Base-by-base conservation (phyloP, 1,284 basidiomycete genomes). In the Melampsora larici-populina region DNA sequence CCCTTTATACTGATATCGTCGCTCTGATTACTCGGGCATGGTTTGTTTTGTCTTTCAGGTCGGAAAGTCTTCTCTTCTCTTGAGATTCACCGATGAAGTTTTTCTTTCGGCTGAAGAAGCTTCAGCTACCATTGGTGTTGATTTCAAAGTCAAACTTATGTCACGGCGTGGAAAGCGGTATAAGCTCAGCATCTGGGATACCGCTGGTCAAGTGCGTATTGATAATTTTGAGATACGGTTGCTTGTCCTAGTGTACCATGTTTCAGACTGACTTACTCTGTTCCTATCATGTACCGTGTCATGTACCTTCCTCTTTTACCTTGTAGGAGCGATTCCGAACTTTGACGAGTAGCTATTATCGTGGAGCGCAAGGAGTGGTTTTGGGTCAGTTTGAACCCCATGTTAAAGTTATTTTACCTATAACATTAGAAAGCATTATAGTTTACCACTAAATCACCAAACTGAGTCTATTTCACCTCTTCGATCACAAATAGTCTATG, bases 51-150 rank as follows among this genome's bases (percentile, higher is more conserved):
- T 49, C 24, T 68, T 40, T 40, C 8, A 71, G 77, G 70, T 74
- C 8, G 72, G 70, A 29, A 88, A 88, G 81, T 87, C 93, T 79
- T 95, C 93, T 79, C 86, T 99, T 8, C 85, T 99, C 0, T 86
- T 98, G 7, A 88, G 96, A 8, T 99, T 97, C 87, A 96, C 94
- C 3, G 95, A 99, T 83, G 92, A 97, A 85, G 92, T 94, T 81
- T 99, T 95, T 89, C 86, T 98, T 43, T 90, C 92, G 29, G 93
- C 97, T 82, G 96, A 98, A 82, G 96, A 98, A 85, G 90, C 91
- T 62, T 91, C 90, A 76, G 93, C 94, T 31, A 97, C 94, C n/a
- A 97, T 97, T 81, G 92, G 83, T 17, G 83, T 84, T 21, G 87
- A 88, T 80, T 88, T 87, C 83, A 87, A 87, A 79, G 84, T 86